Evolutionary conservation across 2,329 filamentous ascomycete genomes (phyloP).

Genomic region (Chrysosporium keratinophilum): DNA sequence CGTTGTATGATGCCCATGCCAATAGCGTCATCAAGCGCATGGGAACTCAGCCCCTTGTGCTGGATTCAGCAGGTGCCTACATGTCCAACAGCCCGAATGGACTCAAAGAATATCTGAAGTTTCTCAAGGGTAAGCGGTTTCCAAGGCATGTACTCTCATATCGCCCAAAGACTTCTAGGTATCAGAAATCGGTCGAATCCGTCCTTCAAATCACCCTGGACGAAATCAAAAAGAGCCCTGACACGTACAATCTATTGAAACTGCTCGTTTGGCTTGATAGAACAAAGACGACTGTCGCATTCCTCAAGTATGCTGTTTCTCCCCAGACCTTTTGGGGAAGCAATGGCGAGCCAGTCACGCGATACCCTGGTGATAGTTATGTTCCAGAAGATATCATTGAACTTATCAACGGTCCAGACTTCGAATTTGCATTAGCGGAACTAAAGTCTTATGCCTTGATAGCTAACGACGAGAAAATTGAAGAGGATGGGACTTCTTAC

Average conservation of each 20-base stretch:
- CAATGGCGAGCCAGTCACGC: not conserved
- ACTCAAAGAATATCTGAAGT: conserved; percentile 1
- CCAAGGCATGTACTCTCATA: not conserved
- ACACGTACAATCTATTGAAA: conserved; percentile 3
- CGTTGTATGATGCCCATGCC: not conserved
- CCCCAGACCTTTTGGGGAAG: conserved; percentile 1
- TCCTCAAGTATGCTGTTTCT: conserved; percentile 5
- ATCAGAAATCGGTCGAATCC: conserved; percentile 7
- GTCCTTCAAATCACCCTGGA: conserved; percentile 3
- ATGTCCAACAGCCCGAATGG: not conserved
- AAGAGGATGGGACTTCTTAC: not conserved
- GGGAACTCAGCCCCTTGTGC: conserved; percentile 4
- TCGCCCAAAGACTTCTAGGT: conserved; percentile 1
- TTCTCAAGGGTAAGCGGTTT: not conserved
- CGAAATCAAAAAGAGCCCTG: conserved; percentile 6
- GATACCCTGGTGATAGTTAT: not conserved
- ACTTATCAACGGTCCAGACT: conserved; percentile 4
- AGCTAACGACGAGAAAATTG: not conserved
- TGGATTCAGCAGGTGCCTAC: conserved; percentile 9
- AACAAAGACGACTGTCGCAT: conserved; percentile 3
- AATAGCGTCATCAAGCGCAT: not conserved
- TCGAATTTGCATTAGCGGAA: not conserved
- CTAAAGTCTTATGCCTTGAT: conserved; percentile 6
- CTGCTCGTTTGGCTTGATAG: conserved; percentile 11
- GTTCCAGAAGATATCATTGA: conserved; percentile 2